phyloP scores from a whole-genome alignment of 179 eudicot species.

The Silene vulgaris region DNA sequence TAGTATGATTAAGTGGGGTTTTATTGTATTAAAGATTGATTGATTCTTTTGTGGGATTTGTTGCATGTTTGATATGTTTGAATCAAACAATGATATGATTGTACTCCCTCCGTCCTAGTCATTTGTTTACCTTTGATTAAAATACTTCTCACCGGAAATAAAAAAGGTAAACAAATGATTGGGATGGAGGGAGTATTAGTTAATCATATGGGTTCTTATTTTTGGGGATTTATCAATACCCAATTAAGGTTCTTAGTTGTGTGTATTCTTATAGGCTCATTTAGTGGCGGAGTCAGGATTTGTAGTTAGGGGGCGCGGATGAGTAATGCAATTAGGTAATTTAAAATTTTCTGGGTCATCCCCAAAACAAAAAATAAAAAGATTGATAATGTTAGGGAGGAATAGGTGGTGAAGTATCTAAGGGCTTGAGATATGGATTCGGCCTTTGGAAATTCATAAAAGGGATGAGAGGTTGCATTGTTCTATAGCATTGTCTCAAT shows the following conservation, averaged over 20 bases:
- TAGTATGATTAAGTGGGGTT: not conserved
- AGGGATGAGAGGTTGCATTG: not conserved
- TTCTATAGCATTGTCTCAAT: not conserved
- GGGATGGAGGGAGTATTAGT: not conserved
- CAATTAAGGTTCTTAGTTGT: not conserved
- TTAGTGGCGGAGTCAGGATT: too few relatives aligned
- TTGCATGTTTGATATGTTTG: not conserved
- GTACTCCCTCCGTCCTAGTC: not conserved
- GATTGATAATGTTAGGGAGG: not conserved
- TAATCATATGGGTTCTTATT: slow-evolving; percentile 1
- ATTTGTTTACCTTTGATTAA: too few relatives aligned
- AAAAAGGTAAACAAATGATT: too few relatives aligned
- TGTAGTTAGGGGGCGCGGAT: too few relatives aligned
- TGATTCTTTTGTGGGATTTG: slow-evolving; percentile 5
- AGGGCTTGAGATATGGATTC: not conserved
- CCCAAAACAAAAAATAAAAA: not conserved
- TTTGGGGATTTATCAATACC: not conserved
- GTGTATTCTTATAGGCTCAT: too few relatives aligned
- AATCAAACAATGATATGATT: not conserved
- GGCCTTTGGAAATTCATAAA: not conserved
- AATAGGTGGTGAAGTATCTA: not conserved
- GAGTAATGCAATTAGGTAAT: too few relatives aligned
- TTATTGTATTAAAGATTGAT: not conserved
- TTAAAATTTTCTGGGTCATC: too few relatives aligned
- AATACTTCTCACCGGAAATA: too few relatives aligned